Evolutionary conservation across 176 grass and related monocot species (phyloP), one percentile per base, ranked within the genome.

Genomic region (Musa beccarii): DNA sequence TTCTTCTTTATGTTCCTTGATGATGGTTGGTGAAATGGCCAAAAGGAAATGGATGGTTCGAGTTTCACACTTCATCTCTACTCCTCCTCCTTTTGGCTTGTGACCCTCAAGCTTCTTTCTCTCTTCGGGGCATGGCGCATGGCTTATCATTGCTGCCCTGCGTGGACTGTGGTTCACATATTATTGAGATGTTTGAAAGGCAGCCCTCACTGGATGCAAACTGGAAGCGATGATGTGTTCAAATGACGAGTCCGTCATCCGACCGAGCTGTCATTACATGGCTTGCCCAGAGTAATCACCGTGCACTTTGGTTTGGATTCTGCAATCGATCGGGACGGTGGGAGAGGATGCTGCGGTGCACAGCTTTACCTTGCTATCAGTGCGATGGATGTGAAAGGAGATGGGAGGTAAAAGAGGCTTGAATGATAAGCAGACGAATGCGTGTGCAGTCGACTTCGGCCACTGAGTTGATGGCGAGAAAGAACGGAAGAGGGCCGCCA

Each of bases 121-220:
- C 10, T 70, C 67, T 70, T 70, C 51, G 51, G 67, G 29, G 9
- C 52, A 21, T 55, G 51, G 71, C 71, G 9, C 52, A 21, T 55
- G 51, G 71, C 71, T 14, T 73, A 73, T 73, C 52, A 73, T 73
- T 73, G 71, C 71, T 24, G 51, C 10, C 19, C 51, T 72, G 22
- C 22, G 20, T 21, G 43, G 69, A 11, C 49, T 72, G 51, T 52
- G 49, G 69, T 12, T 51, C 8, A 51, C 51, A 51, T 53, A 72
- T 51, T 24, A 53, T 52, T 54, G 69, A 72, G 51, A 11, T 8
- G 51, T 72, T 53, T 53, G 69, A 52, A 52, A 28, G 49, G 57
- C 57, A n/a, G n/a, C 14, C 57, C 15, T 43, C 4, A 43, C 34
- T 43, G 34, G 34, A 43, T 43, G 34, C 6, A 43, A 43, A 43